phyloP scores from a whole-genome alignment of 805 yeast genomes.

The Lipomyces sp. region DNA sequence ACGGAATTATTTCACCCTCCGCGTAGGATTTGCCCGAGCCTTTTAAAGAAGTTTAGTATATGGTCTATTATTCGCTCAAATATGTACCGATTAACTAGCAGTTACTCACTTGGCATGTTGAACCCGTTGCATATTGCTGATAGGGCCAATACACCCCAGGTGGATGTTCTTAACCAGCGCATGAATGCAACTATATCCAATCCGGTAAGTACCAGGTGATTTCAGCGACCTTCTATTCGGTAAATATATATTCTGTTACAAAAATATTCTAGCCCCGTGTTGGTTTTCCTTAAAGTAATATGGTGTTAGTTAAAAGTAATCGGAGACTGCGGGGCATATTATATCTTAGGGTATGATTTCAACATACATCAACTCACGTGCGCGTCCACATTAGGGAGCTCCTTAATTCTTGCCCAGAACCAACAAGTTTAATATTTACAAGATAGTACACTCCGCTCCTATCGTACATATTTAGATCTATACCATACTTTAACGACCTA shows the following conservation, averaged over 20 bases:
- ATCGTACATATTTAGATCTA: background rate
- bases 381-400: no score
- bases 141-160: background rate
- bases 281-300: background rate
- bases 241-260: background rate
- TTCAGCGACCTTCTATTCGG: background rate
- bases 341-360: no score
- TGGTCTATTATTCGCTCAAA: background rate
- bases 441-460: background rate
- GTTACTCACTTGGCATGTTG: background rate
- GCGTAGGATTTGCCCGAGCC: conserved; percentile 42
- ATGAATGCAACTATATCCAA: background rate
- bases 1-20: conserved; percentile 65
- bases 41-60: background rate
- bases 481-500: background rate
- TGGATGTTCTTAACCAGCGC: background rate
- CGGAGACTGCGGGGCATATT: background rate
- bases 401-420: no score
- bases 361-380: no score
- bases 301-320: background rate
- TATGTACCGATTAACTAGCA: background rate
- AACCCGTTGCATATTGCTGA: background rate
- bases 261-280: background rate
- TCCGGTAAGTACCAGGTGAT: background rate
- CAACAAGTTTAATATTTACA: background rate